Percentiles rank a stretch among this genome's conserved stretches.
Evolutionary conservation across 768 basidiomycete genomes (phyloP).

Genomic region (Phaffia tasmanica): DNA sequence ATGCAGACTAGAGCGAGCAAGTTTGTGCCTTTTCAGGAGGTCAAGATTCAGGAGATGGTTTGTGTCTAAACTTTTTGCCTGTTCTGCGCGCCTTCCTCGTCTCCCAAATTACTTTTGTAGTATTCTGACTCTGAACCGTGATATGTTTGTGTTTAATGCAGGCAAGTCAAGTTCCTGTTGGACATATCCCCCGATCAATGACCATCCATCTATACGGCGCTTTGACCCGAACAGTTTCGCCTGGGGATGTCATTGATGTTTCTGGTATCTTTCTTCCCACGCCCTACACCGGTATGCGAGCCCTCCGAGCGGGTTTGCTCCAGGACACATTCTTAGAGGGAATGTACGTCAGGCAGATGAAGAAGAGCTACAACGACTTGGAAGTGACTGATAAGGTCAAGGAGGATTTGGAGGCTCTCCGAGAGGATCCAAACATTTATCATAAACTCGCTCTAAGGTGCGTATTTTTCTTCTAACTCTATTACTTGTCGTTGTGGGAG

Average conservation of each 20-base stretch:
- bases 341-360: slow-evolving; percentile 82
- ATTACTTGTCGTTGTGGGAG: no score
- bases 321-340: slow-evolving; percentile 94
- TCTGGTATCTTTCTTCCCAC: slow-evolving; percentile 96
- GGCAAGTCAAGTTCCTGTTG: slow-evolving; percentile 99
- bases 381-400: slow-evolving; percentile 77
- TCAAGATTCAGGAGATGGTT: slow-evolving; percentile 98
- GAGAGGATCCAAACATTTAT: slow-evolving; percentile 68
- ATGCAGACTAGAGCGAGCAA: slow-evolving; percentile 98
- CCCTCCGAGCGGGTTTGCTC: slow-evolving; percentile 86
- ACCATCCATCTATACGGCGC: slow-evolving; percentile 86
- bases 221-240: slow-evolving; percentile 80
- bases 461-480: neutral
- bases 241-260: slow-evolving; percentile 88
- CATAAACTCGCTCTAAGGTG: slow-evolving; percentile 58
- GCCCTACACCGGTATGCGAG: slow-evolving; percentile 95
- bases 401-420: slow-evolving; percentile 55
- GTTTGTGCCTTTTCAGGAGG: slow-evolving; percentile 95
- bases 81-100: neutral
- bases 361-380: slow-evolving; percentile 95
- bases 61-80: slow-evolving; percentile 26
- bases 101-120: neutral
- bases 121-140: no score
- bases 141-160: slow-evolving; percentile 32
- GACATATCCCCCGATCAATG: slow-evolving; percentile 98